phyloP scores from a whole-genome alignment of 2,329 filamentous ascomycete species.

The Coniella lustricola region DNA sequence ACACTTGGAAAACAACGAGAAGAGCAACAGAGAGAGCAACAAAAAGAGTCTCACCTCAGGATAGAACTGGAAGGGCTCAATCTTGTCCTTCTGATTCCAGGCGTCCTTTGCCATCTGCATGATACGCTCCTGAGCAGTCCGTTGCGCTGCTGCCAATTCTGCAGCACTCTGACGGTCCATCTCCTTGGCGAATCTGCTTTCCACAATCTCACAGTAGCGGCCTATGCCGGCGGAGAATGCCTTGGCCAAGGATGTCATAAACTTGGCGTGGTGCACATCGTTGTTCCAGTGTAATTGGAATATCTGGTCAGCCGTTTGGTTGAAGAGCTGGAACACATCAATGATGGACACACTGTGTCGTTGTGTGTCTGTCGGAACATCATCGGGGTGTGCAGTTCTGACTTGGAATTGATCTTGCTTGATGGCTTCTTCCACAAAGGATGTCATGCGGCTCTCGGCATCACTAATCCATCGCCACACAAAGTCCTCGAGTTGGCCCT shows the following conservation, averaged over 20 bases:
- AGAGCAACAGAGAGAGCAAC: too few relatives aligned
- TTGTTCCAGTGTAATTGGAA: slow-evolving; percentile 86
- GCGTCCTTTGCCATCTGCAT: slow-evolving; percentile 90
- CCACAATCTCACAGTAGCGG: slow-evolving; percentile 85
- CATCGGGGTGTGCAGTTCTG: slow-evolving; percentile 54
- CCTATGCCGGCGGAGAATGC: slow-evolving; percentile 76
- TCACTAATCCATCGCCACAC: slow-evolving; percentile 91
- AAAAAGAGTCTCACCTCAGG: slow-evolving; percentile 58
- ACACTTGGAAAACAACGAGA: too few relatives aligned
- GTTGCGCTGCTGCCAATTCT: slow-evolving; percentile 69
- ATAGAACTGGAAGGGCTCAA: slow-evolving; percentile 95
- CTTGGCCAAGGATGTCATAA: slow-evolving; percentile 90
- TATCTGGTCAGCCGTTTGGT: slow-evolving; percentile 82
- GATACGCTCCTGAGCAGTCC: slow-evolving; percentile 86
- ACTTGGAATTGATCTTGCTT: slow-evolving; percentile 84
- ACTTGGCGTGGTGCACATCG: slow-evolving; percentile 86
- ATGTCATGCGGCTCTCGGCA: slow-evolving; percentile 71
- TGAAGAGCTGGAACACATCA: slow-evolving; percentile 90
- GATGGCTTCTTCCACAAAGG: slow-evolving; percentile 84
- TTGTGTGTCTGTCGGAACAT: slow-evolving; percentile 66
- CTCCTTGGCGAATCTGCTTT: slow-evolving; percentile 77
- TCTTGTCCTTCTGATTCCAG: slow-evolving; percentile 84
- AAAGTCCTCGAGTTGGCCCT: slow-evolving; percentile 79
- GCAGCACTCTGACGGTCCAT: slow-evolving; percentile 90
- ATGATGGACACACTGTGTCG: slow-evolving; percentile 90